Percentiles rank a stretch among this genome's conserved stretches.
Conservation (phyloP, 2,329 filamentous ascomycete genomes). For the Curvularia sp. region DNA sequence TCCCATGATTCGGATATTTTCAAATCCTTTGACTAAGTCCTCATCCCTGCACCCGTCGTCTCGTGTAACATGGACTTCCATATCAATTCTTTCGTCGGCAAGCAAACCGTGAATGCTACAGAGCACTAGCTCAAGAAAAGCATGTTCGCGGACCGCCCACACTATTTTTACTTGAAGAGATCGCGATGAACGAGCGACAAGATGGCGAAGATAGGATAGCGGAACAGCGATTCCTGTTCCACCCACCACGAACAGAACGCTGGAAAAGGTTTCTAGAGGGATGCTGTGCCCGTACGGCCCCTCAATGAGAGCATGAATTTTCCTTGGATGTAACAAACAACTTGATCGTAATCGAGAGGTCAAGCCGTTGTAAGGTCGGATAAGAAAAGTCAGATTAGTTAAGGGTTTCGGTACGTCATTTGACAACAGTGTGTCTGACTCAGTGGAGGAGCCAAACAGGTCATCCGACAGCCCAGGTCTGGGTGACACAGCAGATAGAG, state of each 20-base stretch:
- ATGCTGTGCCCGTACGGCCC: constrained; percentile 58
- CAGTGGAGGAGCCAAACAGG: constrained; percentile 26
- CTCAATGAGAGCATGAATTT: constrained; percentile 55
- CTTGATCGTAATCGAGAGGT: constrained; percentile 53
- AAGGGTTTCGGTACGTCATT: constrained; percentile 3
- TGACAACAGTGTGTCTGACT: constrained; percentile 41
- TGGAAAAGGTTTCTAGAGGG: constrained; percentile 52
- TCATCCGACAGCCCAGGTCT: constrained; percentile 18
- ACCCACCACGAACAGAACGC: constrained; percentile 47
- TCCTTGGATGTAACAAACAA: constrained; percentile 29
- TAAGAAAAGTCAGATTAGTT: constrained; percentile 54
- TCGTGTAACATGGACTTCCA: constrained; percentile 39
- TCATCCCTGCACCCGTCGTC: constrained; percentile 35
- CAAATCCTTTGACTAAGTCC: constrained; percentile 22
- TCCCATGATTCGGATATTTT: constrained; percentile 36
- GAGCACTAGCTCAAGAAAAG: constrained; percentile 36
- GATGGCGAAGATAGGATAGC: constrained; percentile 36
- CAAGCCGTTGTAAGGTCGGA: constrained; percentile 61
- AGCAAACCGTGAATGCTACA: constrained; percentile 32
- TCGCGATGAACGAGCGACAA: constrained; percentile 25
- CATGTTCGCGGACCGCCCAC: constrained; percentile 45
- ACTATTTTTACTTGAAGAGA: constrained; percentile 37
- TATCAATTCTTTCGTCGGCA: constrained; percentile 33
- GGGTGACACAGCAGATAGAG: constrained; percentile 20
- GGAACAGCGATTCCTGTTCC: constrained; percentile 47